Percentiles rank a stretch among this genome's conserved stretches.
These are phyloP conservation scores for Heimioporus sp. DNA, from an alignment of 768 basidiomycete species.

Conservation along the genomic window DNA sequence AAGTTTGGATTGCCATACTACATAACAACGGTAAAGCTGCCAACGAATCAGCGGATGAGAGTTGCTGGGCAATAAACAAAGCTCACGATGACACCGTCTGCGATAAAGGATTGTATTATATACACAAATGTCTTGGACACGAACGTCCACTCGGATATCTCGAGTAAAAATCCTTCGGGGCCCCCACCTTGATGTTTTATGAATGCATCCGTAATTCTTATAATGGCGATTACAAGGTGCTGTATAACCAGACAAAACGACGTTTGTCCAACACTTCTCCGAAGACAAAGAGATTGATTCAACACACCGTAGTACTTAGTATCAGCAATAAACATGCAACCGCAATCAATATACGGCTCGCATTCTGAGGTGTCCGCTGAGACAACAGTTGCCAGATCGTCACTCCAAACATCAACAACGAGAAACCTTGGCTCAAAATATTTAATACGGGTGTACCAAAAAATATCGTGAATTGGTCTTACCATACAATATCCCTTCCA, in stretches of 20 bases:
- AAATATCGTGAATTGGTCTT: background rate
- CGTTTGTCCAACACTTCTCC: background rate
- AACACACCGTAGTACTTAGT: constrained; percentile 25
- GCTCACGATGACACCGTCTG: constrained; percentile 8
- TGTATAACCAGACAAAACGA: background rate
- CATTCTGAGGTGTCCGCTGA: background rate
- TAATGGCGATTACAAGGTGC: constrained; percentile 23
- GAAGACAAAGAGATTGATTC: background rate
- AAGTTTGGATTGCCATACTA: constrained; percentile 5
- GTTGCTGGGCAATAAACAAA: background rate
- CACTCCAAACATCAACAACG: constrained; percentile 31
- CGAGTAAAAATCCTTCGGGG: constrained; percentile 23
- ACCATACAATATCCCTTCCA: constrained; percentile 15
- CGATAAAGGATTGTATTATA: constrained; percentile 4
- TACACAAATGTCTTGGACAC: constrained; percentile 1
- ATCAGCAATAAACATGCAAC: constrained; percentile 21
- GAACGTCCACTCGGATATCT: constrained; percentile 11
- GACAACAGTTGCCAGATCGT: constrained; percentile 24
- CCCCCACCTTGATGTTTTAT: constrained; percentile 15
- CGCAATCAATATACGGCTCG: constrained; percentile 18
- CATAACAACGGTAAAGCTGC: constrained; percentile 13
- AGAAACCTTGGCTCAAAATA: constrained; percentile 23
- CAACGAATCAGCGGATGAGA: background rate
- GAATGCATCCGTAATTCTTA: constrained; percentile 21
- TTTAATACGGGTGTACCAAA: background rate